Conservation (phyloP, 805 yeast genomes). For the Hanseniaspora lindneri region DNA sequence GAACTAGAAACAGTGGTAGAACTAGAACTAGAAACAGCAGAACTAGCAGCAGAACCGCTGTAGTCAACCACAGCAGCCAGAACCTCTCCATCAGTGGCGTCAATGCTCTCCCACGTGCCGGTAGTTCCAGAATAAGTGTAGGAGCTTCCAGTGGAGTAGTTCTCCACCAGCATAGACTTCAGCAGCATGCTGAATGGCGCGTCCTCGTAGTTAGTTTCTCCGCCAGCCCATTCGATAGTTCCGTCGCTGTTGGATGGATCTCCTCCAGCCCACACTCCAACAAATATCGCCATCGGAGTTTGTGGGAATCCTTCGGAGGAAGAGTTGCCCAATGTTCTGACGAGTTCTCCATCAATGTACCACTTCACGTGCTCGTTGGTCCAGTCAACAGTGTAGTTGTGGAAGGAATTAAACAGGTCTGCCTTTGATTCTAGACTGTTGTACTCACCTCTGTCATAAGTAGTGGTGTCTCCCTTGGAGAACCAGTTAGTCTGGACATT, state of each 20-base stretch:
- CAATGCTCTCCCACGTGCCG: constrained; percentile 51
- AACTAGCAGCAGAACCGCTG: constrained; percentile 21
- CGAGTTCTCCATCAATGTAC: constrained; percentile 57
- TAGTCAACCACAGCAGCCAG: constrained; percentile 44
- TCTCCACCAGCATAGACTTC: constrained; percentile 48
- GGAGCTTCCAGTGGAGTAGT: constrained; percentile 53
- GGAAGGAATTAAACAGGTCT: constrained; percentile 47
- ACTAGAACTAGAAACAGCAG: constrained; percentile 17
- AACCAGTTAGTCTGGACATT: constrained; percentile 72
- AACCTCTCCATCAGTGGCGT: constrained; percentile 45
- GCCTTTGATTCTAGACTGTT: constrained; percentile 36
- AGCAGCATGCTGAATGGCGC: constrained; percentile 63
- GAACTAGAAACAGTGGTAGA: constrained; percentile 15
- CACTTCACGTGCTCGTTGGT: constrained; percentile 51
- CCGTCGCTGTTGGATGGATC: constrained; percentile 53
- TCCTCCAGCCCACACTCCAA: constrained; percentile 79
- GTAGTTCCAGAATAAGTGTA: constrained; percentile 44
- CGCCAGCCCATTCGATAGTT: constrained; percentile 78
- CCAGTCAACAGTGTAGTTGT: constrained; percentile 83
- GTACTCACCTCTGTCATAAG: constrained; percentile 70
- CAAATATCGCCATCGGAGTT: constrained; percentile 65
- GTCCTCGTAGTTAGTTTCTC: constrained; percentile 47
- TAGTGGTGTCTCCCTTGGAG: constrained; percentile 64
- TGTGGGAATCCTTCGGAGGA: constrained; percentile 72
- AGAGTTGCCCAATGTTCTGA: constrained; percentile 49